phyloP scores from a whole-genome alignment of 2,329 filamentous ascomycete genomes.

The Cryphonectria carpinicola region DNA sequence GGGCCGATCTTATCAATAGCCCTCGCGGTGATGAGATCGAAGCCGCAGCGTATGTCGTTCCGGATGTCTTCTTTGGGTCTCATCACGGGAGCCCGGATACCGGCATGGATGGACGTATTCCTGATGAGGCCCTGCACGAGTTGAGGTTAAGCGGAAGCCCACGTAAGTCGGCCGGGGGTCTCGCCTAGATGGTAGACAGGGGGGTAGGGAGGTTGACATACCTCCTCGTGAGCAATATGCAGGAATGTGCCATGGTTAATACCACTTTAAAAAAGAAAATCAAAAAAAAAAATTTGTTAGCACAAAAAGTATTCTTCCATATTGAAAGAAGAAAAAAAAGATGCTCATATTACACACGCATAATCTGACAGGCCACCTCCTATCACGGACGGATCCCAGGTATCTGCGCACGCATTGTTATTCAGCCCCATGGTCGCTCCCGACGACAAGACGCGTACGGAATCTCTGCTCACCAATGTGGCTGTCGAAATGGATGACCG shows the following conservation, averaged over 20 bases:
- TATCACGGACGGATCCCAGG: conserved; percentile 68
- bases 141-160: not conserved
- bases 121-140: conserved; percentile 48
- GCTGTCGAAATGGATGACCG: conserved; percentile 67
- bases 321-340: not conserved
- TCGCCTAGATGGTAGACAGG: not conserved
- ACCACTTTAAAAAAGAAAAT: no score
- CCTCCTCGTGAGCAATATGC: conserved; percentile 65
- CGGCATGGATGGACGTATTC: conserved; percentile 64
- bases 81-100: conserved; percentile 58
- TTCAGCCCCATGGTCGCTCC: no score
- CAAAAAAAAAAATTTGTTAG: no score
- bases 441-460: not conserved
- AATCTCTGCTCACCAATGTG: conserved; percentile 53
- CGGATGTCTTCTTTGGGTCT: conserved; percentile 52
- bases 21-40: conserved; percentile 59
- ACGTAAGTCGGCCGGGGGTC: not conserved
- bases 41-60: conserved; percentile 63
- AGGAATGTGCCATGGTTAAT: conserved; percentile 64
- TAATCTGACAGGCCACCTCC: conserved; percentile 63
- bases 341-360: conserved; percentile 46
- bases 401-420: conserved; percentile 45
- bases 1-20: conserved; percentile 75
- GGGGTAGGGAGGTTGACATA: not conserved
- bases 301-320: not conserved